Evolutionary conservation across 805 yeast species (phyloP).

Genomic region (Candida nemodendra): DNA sequence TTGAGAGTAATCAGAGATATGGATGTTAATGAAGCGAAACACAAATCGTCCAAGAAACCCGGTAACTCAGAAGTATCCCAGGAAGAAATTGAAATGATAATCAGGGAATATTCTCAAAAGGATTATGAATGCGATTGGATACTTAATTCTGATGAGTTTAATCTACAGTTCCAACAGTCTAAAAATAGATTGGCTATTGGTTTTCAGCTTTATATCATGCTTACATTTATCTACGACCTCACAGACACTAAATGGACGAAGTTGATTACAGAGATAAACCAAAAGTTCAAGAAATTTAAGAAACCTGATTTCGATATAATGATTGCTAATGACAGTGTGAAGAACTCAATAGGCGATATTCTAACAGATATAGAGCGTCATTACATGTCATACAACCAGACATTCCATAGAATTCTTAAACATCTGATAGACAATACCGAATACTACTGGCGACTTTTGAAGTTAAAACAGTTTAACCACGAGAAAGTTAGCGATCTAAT

Average conservation of each 20-base stretch:
- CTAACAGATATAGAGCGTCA: slow-evolving; percentile 24
- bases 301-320: slow-evolving; percentile 21
- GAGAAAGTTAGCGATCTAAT: slow-evolving; percentile 18
- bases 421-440: slow-evolving; percentile 19
- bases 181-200: slow-evolving; percentile 18
- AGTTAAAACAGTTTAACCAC: slow-evolving; percentile 29
- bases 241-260: slow-evolving; percentile 20
- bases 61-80: slow-evolving; percentile 2
- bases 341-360: slow-evolving; percentile 14
- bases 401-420: slow-evolving; percentile 15
- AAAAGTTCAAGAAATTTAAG: slow-evolving; percentile 23
- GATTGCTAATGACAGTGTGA: slow-evolving; percentile 14
- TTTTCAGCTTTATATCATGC: slow-evolving; percentile 27
- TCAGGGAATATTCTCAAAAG: slow-evolving; percentile 12
- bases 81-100: slow-evolving; percentile 9
- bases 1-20: slow-evolving; percentile 15
- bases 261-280: slow-evolving; percentile 16
- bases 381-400: slow-evolving; percentile 12
- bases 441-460: slow-evolving; percentile 28
- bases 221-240: slow-evolving; percentile 20
- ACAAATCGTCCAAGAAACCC: neutral
- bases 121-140: slow-evolving; percentile 31
- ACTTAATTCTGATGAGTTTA: slow-evolving; percentile 24
- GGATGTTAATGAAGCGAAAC: slow-evolving; percentile 9
- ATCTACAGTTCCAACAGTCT: slow-evolving; percentile 16